Evolutionary conservation across 2,329 filamentous ascomycete species (phyloP).

Genomic region (Ustulina deusta): DNA sequence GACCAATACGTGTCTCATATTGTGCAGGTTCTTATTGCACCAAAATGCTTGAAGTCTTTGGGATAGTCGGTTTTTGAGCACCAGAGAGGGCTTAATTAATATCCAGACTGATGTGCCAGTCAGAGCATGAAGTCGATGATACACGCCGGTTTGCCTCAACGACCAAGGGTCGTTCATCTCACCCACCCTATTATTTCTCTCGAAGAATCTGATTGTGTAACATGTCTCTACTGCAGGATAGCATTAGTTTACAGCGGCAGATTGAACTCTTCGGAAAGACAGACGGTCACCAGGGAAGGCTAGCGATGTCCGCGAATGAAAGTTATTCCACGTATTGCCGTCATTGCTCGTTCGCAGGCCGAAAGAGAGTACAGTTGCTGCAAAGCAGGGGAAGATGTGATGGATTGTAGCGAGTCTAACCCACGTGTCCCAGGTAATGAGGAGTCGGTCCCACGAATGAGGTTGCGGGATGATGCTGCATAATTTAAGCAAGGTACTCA

Average conservation of each 20-base stretch:
- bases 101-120: background rate
- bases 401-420: background rate
- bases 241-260: background rate
- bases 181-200: background rate
- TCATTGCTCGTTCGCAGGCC: background rate
- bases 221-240: background rate
- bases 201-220: background rate
- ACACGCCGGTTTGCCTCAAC: background rate
- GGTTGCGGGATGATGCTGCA: background rate
- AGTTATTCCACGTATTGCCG: background rate
- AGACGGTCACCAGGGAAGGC: background rate
- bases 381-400: background rate
- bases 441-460: background rate
- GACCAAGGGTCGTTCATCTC: constrained; percentile 1
- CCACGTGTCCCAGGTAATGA: background rate
- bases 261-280: background rate
- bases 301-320: background rate
- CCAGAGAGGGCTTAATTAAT: background rate
- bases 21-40: background rate
- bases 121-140: background rate
- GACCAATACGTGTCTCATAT: background rate
- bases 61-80: background rate
- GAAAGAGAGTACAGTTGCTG: background rate
- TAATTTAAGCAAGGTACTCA: background rate
- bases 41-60: background rate